Conservation (phyloP, 495 filamentous ascomycete species). For the Aspergillus cavernicola region DNA sequence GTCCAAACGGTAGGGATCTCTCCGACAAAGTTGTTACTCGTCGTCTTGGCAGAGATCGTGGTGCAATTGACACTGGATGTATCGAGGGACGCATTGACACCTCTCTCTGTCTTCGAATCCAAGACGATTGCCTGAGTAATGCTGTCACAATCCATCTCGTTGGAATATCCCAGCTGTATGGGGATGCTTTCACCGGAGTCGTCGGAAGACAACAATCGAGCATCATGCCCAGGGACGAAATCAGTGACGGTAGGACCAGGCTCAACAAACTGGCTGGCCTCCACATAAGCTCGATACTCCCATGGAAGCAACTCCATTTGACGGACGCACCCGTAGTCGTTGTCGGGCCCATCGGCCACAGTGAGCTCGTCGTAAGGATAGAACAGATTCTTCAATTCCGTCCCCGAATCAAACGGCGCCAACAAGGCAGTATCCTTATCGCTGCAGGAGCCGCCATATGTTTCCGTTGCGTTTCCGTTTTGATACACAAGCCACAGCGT, state of each 20-base stretch:
- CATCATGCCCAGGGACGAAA: slow-evolving; percentile 57
- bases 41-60: slow-evolving; percentile 16
- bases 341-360: slow-evolving; percentile 32
- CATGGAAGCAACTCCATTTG: slow-evolving; percentile 49
- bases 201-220: slow-evolving; percentile 42
- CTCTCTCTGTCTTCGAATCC: slow-evolving; percentile 41
- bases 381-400: slow-evolving; percentile 61
- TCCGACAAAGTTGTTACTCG: slow-evolving; percentile 33
- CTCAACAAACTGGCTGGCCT: slow-evolving; percentile 34
- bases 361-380: slow-evolving; percentile 55
- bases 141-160: slow-evolving; percentile 36
- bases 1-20: slow-evolving; percentile 51
- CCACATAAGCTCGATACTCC: slow-evolving; percentile 59
- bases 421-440: slow-evolving; percentile 44
- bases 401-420: slow-evolving; percentile 53
- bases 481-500: slow-evolving; percentile 61
- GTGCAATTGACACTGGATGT: slow-evolving; percentile 39
- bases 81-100: slow-evolving; percentile 38
- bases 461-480: slow-evolving; percentile 51
- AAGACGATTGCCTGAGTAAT: slow-evolving; percentile 57
- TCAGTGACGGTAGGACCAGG: slow-evolving; percentile 56
- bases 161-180: slow-evolving; percentile 18
- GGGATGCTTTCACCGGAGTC: slow-evolving; percentile 15
- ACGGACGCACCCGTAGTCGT: slow-evolving; percentile 41
- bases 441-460: slow-evolving; percentile 57